A percentile compares a stretch with the other conserved stretches of the same genome.
These are phyloP conservation scores for Vigna angularis DNA, from an alignment of 306 rosid genomes.

Conservation along the genomic window DNA sequence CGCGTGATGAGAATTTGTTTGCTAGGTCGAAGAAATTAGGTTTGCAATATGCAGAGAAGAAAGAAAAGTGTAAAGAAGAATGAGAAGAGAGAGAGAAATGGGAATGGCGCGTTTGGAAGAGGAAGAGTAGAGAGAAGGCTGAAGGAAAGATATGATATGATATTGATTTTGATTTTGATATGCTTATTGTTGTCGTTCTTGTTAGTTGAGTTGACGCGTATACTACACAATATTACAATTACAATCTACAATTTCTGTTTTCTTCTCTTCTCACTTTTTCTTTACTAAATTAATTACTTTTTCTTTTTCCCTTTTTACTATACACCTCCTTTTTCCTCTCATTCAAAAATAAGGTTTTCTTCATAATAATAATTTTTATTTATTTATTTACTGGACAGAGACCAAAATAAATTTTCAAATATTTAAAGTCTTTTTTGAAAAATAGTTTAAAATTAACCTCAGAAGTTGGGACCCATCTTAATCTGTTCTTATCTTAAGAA, in stretches of 20 bases:
- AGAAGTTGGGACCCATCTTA: not conserved
- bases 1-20: not conserved
- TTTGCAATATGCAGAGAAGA: not conserved
- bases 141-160: not conserved
- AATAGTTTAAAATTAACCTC: not conserved
- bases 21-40: constrained; percentile 7
- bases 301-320: not conserved
- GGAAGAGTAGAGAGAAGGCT: not conserved
- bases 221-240: not conserved
- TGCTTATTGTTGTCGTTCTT: not conserved
- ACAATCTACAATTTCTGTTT: not conserved
- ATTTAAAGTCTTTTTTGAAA: not conserved
- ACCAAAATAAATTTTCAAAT: not conserved
- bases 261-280: not conserved
- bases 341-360: too few species aligned
- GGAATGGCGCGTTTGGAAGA: constrained; percentile 51
- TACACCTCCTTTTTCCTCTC: too few species aligned
- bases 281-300: not conserved
- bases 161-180: too few species aligned
- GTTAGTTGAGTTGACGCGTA: constrained; percentile 43
- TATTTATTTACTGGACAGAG: too few species aligned
- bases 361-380: too few species aligned
- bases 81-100: constrained; percentile 10
- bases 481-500: not conserved
- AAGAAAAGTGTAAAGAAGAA: not conserved